A percentile compares a stretch with the other conserved stretches of the same genome.
Conservation (phyloP, 2,329 filamentous ascomycete species). For the Ophiostoma perfectum region DNA sequence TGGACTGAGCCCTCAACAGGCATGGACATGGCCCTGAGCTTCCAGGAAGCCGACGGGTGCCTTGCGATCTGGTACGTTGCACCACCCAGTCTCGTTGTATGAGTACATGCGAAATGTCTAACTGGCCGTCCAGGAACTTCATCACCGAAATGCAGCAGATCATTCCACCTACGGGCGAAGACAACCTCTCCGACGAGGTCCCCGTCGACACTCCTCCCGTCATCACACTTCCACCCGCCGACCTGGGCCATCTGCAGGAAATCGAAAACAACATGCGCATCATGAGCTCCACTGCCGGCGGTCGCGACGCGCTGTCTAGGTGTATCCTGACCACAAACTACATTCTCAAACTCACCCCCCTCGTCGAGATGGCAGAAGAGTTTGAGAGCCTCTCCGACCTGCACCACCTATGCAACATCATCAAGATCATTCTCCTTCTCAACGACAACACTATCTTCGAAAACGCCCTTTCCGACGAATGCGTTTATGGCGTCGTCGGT, state of each 20-base stretch:
- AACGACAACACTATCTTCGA: constrained; percentile 96
- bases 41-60: constrained; percentile 95
- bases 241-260: constrained; percentile 75
- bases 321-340: constrained; percentile 82
- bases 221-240: constrained; percentile 70
- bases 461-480: constrained; percentile 81
- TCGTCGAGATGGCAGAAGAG: constrained; percentile 86
- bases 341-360: constrained; percentile 75
- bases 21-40: constrained; percentile 95
- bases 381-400: constrained; percentile 81
- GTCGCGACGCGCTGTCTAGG: constrained; percentile 81
- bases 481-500: constrained; percentile 86
- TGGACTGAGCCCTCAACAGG: constrained; percentile 85
- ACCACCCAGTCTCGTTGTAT: background rate
- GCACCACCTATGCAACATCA: constrained; percentile 91
- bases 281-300: constrained; percentile 66
- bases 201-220: constrained; percentile 66
- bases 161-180: constrained; percentile 57
- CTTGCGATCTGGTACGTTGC: constrained; percentile 74
- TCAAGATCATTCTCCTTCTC: constrained; percentile 90
- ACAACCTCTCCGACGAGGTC: constrained; percentile 80
- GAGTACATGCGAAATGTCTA: background rate
- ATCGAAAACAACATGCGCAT: constrained; percentile 79
- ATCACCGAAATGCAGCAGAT: constrained; percentile 79
- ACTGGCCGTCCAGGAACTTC: constrained; percentile 65